These are phyloP conservation scores for Solanum chilense DNA, from an alignment of 257 asterid genomes.

Conservation along the genomic window DNA sequence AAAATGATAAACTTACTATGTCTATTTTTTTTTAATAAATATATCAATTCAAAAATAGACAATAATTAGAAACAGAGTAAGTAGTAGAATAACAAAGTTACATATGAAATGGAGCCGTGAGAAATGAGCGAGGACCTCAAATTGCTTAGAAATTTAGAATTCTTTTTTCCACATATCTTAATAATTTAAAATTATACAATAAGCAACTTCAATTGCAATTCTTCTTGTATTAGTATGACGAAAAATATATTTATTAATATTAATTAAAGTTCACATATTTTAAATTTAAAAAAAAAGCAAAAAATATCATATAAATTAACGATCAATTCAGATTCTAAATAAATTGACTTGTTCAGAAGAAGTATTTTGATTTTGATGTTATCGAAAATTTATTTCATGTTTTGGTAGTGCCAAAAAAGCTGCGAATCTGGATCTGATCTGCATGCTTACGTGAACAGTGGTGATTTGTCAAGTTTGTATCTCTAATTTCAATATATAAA, in stretches of 20 bases:
- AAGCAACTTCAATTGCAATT: too few relatives aligned
- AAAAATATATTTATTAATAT: too few relatives aligned
- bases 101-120: not conserved
- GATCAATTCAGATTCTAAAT: too few relatives aligned
- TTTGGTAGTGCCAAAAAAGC: not conserved
- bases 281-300: rapidly evolving
- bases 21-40: too few relatives aligned
- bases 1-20: too few relatives aligned
- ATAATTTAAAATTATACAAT: too few relatives aligned
- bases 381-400: not conserved
- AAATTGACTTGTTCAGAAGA: not conserved
- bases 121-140: not conserved
- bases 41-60: too few relatives aligned
- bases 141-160: not conserved
- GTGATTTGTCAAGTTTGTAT: not conserved
- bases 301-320: too few relatives aligned
- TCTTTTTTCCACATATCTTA: not conserved
- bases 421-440: not conserved
- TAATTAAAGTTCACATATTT: too few relatives aligned
- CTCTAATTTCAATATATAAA: not conserved
- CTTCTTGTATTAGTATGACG: too few relatives aligned
- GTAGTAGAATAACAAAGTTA: too few relatives aligned
- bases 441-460: not conserved
- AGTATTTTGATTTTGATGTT: not conserved
- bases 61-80: too few relatives aligned